Evolutionary conservation across 768 basidiomycete species (phyloP).

Genomic region (Rhizopogon sp.): DNA sequence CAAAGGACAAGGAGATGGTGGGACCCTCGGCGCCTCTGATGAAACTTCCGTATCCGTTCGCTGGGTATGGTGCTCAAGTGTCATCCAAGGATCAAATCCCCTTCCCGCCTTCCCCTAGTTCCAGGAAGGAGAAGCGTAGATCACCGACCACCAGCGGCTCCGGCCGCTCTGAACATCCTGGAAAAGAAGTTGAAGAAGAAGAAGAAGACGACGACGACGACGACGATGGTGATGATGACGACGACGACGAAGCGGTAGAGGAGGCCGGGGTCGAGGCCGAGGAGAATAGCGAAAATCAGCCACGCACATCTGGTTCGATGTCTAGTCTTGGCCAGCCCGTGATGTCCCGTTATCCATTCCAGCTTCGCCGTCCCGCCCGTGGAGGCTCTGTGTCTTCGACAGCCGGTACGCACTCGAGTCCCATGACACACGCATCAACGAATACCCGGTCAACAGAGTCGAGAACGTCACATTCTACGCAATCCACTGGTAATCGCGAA

Average conservation of each 20-base stretch:
- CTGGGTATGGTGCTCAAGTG: constrained; percentile 52
- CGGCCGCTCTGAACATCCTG: constrained; percentile 26
- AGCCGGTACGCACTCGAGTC: constrained; percentile 35
- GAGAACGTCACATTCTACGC: constrained; percentile 38
- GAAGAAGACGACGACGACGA: constrained; percentile 18
- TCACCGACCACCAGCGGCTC: constrained; percentile 22
- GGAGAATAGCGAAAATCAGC: constrained; percentile 48
- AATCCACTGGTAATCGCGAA: constrained; percentile 60
- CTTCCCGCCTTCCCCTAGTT: constrained; percentile 64
- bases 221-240: constrained; percentile 28
- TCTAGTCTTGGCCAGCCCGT: constrained; percentile 81
- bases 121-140: constrained; percentile 33
- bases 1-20: constrained; percentile 40
- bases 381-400: constrained; percentile 40
- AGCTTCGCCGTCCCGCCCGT: constrained; percentile 45
- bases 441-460: constrained; percentile 37
- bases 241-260: constrained; percentile 40
- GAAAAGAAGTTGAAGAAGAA: constrained; percentile 22
- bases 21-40: constrained; percentile 40
- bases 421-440: constrained; percentile 30
- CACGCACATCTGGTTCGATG: constrained; percentile 75
- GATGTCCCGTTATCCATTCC: constrained; percentile 64
- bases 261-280: constrained; percentile 33
- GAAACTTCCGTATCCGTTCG: constrained; percentile 68
- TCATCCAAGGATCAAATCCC: constrained; percentile 64